Base-by-base conservation (phyloP, 257 asterid genomes). In the Haberlea rhodopensis region DNA sequence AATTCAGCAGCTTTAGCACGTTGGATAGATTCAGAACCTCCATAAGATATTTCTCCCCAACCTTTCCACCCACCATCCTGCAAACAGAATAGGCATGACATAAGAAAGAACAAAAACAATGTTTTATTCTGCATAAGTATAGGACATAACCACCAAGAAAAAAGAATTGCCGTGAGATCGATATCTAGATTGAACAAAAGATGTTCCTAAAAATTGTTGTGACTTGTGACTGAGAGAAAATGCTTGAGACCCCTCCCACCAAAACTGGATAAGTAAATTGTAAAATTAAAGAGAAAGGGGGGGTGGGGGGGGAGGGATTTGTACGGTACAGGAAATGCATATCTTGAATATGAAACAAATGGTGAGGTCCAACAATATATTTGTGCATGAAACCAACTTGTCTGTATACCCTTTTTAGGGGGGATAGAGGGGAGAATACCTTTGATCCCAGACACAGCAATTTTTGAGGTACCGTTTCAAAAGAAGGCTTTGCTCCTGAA, bases 21-120 rank as follows among this genome's bases (percentile, higher is more conserved):
- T 71, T 79, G 82, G 23, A 83, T 64, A 61, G 90, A 81, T 67
- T 78, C 86, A 78, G 57, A 59, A 66, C 97, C 99, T 29, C 99
- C 99, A 27, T 90, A 94, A 57, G 99, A 94, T 57, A 94, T 90
- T 77, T 94, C 97, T 75, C 97, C 99, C 97, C 97, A 94, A 67
- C 95, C 95, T 82, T 94, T 94, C 99, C 99, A 94, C 57, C 99
- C 99, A 69, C 70, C 10, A 51, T 80, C 90, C 99, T 94, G 80
- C 54, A 70, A 70, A 67, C 20, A 62, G 49, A 51, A 22, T 55
- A 34, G 62, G n/a, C 8, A n/a, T 32, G 53, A 32, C 68, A 66
- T 45, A 51, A 73, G 51, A 55, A 59, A 65, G 40, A 48, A 65
- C n/a, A 64, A 52, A 1, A 34, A 28, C 21, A 32, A 28, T 29